These are phyloP conservation scores for Abelmoschus esculentus DNA, from an alignment of 345 rosid genomes.

Conservation along the genomic window DNA sequence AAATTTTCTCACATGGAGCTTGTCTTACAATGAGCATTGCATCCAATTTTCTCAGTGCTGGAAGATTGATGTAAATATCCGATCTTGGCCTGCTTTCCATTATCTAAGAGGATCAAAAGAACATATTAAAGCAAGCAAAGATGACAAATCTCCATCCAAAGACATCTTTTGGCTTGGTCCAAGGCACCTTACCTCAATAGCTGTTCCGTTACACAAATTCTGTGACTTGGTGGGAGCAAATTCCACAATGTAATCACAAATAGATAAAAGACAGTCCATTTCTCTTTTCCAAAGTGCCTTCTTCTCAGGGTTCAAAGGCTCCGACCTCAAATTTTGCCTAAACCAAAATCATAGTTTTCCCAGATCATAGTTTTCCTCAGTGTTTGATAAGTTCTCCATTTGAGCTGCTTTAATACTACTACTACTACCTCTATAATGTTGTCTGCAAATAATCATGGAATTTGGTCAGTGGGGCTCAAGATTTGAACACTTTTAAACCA, in stretches of 20 bases:
- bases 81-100: constrained; percentile 66
- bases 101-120: constrained; percentile 30
- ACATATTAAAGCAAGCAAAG: constrained; percentile 1
- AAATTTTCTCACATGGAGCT: background rate
- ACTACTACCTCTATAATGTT: background rate
- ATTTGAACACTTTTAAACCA: constrained; percentile 13
- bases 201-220: constrained; percentile 47
- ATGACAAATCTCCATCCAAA: background rate
- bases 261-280: constrained; percentile 81
- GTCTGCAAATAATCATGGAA: constrained; percentile 27
- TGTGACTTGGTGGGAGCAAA: constrained; percentile 53
- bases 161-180: background rate
- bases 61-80: constrained; percentile 78
- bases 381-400: constrained; percentile 40
- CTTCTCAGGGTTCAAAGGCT: constrained; percentile 78
- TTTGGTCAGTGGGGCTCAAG: constrained; percentile 21
- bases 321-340: constrained; percentile 53
- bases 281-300: constrained; percentile 90
- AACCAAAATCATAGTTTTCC: constrained; percentile 45
- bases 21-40: constrained; percentile 71
- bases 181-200: constrained; percentile 49
- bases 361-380: constrained; percentile 40
- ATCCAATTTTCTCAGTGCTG: constrained; percentile 79
- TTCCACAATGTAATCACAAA: constrained; percentile 80
- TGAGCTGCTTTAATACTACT: background rate